Evolutionary conservation across 495 filamentous ascomycete genomes (phyloP).

Genomic region (Annulohypoxylon moriforme): DNA sequence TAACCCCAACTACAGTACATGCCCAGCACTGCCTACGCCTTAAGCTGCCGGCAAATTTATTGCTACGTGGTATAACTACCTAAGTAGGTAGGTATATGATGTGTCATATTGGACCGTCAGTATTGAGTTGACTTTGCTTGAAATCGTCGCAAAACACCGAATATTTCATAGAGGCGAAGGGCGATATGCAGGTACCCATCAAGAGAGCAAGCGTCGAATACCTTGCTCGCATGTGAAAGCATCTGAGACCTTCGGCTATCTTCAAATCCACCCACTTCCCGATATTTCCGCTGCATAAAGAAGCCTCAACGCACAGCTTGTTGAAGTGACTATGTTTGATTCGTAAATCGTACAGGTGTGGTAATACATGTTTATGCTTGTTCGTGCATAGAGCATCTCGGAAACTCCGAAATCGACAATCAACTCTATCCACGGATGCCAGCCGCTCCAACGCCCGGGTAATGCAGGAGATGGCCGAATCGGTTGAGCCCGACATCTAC

Average conservation of each 20-base stretch:
- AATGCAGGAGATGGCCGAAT: conserved; percentile 2
- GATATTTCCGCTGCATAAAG: conserved; percentile 10
- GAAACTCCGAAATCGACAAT: conserved; percentile 18
- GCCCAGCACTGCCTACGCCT: neutral
- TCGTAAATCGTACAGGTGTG: conserved; percentile 31
- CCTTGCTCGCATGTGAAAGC: conserved; percentile 13
- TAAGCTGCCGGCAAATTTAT: conserved; percentile 6
- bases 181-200: conserved; percentile 20
- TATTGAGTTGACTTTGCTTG: neutral
- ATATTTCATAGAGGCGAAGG: conserved; percentile 7
- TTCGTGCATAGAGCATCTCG: conserved; percentile 13
- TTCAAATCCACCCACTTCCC: conserved; percentile 10
- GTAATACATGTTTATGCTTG: conserved; percentile 31
- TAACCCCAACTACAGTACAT: neutral
- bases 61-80: neutral
- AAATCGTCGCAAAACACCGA: conserved; percentile 2
- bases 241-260: conserved; percentile 13
- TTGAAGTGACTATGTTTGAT: conserved; percentile 3
- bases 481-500: conserved; percentile 51
- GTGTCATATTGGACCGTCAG: conserved; percentile 3
- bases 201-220: neutral
- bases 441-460: conserved; percentile 21
- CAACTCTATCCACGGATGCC: conserved; percentile 11
- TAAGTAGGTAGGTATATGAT: neutral
- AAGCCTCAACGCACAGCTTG: conserved; percentile 5